phyloP scores from a whole-genome alignment of 2,329 filamentous ascomycete genomes.

The Rhynchosporium graminicola region DNA sequence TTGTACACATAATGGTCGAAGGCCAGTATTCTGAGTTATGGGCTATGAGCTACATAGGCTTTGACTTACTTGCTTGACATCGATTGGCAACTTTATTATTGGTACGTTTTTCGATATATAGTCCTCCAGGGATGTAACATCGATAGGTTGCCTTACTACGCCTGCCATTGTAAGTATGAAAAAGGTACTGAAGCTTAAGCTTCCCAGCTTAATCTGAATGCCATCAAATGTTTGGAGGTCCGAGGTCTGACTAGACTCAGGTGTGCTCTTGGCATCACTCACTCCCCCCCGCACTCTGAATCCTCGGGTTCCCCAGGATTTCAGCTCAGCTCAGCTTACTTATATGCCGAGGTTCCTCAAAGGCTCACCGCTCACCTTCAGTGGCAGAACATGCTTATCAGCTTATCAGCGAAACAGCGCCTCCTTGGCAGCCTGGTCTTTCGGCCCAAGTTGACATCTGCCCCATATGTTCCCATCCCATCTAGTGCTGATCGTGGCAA shows the following conservation, averaged over 20 bases:
- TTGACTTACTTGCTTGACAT: conserved; percentile 77
- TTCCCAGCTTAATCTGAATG: background rate
- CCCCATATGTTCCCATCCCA: conserved; percentile 7
- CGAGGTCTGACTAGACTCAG: background rate
- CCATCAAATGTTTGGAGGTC: background rate
- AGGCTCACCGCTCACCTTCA: background rate
- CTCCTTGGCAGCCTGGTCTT: background rate
- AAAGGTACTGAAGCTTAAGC: background rate
- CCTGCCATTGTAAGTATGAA: conserved; percentile 67
- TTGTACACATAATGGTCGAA: background rate
- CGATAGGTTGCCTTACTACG: conserved; percentile 85
- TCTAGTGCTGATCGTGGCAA: conserved; percentile 3
- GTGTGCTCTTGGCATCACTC: background rate
- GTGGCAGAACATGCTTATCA: conserved; percentile 2
- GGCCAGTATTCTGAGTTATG: no score
- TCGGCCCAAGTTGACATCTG: background rate
- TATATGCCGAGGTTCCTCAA: background rate
- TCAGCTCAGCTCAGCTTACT: background rate
- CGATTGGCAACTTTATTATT: conserved; percentile 77
- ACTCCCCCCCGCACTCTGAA: background rate
- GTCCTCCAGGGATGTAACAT: conserved; percentile 73
- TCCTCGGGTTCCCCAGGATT: conserved; percentile 3
- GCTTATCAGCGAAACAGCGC: background rate
- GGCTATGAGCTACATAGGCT: background rate
- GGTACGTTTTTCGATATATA: conserved; percentile 81